phyloP scores from a whole-genome alignment of 2,329 filamentous ascomycete genomes.

The Neonectria hederae region DNA sequence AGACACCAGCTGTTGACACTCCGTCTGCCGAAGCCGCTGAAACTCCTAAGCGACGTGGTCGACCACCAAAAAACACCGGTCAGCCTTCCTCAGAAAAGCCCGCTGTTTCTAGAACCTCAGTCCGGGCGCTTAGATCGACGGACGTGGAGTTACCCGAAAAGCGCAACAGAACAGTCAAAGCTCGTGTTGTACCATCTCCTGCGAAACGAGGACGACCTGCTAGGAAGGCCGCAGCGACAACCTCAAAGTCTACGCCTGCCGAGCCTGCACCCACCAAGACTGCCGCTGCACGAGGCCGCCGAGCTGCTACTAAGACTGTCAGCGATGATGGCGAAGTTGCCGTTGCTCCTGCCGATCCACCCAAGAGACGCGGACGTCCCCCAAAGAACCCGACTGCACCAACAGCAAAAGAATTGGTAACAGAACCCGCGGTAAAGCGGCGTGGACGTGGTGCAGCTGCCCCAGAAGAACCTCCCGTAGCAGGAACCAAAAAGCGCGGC shows the following conservation, averaged over 20 bases:
- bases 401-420: neutral
- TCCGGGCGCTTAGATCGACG: neutral
- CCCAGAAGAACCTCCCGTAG: neutral
- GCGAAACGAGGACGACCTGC: slow-evolving; percentile 33
- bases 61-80: slow-evolving; percentile 33
- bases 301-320: slow-evolving; percentile 18
- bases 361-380: slow-evolving; percentile 38
- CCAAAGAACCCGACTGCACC: slow-evolving; percentile 18
- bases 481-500: slow-evolving; percentile 18
- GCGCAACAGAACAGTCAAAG: slow-evolving; percentile 17
- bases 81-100: slow-evolving; percentile 16
- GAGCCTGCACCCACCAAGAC: slow-evolving; percentile 1
- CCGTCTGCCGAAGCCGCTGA: slow-evolving; percentile 19
- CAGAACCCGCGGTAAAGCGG: slow-evolving; percentile 30
- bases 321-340: slow-evolving; percentile 2
- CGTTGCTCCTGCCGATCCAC: neutral
- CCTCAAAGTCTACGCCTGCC: neutral
- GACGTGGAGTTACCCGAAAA: slow-evolving; percentile 16
- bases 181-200: slow-evolving; percentile 33
- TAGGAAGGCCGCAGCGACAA: slow-evolving; percentile 21
- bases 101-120: slow-evolving; percentile 12
- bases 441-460: slow-evolving; percentile 28
- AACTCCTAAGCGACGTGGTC: slow-evolving; percentile 37
- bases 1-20: neutral
- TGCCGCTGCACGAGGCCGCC: slow-evolving; percentile 23